Conservation (phyloP, 306 rosid species). For the Oxytropis ochrocephala region DNA sequence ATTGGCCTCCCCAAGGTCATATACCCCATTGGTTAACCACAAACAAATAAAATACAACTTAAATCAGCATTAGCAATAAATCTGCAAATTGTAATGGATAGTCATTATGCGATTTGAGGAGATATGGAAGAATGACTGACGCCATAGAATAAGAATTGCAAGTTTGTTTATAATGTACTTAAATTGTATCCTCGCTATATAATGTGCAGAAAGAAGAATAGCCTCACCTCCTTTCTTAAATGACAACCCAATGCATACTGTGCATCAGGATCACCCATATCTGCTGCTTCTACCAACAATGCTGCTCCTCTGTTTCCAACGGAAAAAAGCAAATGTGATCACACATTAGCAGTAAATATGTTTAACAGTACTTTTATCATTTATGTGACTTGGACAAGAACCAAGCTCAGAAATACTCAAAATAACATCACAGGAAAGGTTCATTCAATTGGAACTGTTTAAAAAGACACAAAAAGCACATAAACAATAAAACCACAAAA, state of each 20-base stretch:
- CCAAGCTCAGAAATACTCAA: background rate
- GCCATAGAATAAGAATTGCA: background rate
- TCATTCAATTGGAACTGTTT: background rate
- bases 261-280: conserved; percentile 87
- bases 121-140: background rate
- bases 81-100: background rate
- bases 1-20: background rate
- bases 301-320: conserved; percentile 70
- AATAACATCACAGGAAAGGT: background rate
- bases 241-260: conserved; percentile 83
- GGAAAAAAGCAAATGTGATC: background rate
- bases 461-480: background rate
- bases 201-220: background rate
- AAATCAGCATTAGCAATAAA: background rate
- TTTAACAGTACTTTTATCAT: background rate
- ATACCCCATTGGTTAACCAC: background rate
- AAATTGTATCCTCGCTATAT: background rate
- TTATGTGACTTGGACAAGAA: background rate
- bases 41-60: background rate
- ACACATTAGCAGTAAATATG: background rate
- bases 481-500: background rate
- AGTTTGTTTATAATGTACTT: background rate
- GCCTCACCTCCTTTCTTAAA: conserved; percentile 72
- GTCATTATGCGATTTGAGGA: background rate
- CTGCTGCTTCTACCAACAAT: conserved; percentile 84